Evolutionary conservation across 805 yeast genomes (phyloP).

Genomic region (Starmerella cellae): DNA sequence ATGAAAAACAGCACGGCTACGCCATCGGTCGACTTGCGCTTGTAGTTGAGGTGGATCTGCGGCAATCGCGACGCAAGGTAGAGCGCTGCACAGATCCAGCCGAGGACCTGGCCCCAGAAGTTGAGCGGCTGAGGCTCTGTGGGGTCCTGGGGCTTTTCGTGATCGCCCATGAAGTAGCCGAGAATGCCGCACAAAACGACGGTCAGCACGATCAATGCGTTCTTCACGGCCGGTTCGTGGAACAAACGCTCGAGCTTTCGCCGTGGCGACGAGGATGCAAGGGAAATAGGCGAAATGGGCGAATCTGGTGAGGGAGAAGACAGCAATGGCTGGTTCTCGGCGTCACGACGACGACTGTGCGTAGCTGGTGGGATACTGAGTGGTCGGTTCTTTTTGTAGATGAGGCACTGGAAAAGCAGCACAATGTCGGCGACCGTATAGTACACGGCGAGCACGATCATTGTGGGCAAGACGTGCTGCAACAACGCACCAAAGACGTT

Average conservation of each 20-base stretch:
- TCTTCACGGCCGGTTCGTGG: constrained; percentile 15
- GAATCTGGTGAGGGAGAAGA: neutral
- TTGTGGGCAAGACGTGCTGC: constrained; percentile 86
- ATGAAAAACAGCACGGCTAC: constrained; percentile 84
- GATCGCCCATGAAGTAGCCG: constrained; percentile 72
- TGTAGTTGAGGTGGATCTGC: constrained; percentile 71
- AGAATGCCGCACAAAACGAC: constrained; percentile 68
- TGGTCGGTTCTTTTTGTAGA: constrained; percentile 32
- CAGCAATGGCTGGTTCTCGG: constrained; percentile 13
- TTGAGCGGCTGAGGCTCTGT: constrained; percentile 42
- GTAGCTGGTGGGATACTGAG: neutral
- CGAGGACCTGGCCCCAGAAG: constrained; percentile 73
- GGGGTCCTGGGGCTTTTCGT: constrained; percentile 32
- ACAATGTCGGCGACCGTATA: constrained; percentile 85
- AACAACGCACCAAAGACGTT: constrained; percentile 82
- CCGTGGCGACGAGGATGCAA: neutral
- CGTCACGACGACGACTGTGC: constrained; percentile 2
- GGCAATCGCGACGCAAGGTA: constrained; percentile 80
- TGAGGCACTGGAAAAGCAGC: constrained; percentile 66
- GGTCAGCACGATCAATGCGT: constrained; percentile 41
- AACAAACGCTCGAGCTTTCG: neutral
- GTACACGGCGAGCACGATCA: constrained; percentile 83
- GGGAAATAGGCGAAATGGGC: neutral
- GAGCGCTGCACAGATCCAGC: constrained; percentile 42
- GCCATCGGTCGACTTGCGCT: constrained; percentile 88